phyloP scores from a whole-genome alignment of 1,139 yeast species.

The Pichia kudriavzevii region DNA sequence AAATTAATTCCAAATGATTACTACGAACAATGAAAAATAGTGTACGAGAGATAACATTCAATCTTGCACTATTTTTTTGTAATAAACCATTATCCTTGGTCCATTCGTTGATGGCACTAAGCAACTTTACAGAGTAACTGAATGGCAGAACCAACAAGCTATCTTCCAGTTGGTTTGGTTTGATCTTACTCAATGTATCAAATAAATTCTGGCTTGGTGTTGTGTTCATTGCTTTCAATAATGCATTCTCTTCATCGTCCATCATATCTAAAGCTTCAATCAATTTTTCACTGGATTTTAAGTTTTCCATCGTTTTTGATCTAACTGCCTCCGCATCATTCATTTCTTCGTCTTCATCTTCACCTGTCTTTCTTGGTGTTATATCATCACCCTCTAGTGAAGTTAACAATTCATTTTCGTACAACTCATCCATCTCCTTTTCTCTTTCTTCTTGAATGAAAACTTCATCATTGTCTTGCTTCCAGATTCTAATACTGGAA shows the following conservation, averaged over 20 bases:
- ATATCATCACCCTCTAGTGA: slow-evolving; percentile 47
- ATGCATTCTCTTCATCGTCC: slow-evolving; percentile 59
- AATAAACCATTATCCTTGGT: slow-evolving; percentile 40
- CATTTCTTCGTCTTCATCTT: slow-evolving; percentile 41
- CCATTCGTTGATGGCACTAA: slow-evolving; percentile 73
- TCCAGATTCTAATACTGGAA: slow-evolving; percentile 87
- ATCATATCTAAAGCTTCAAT: slow-evolving; percentile 92
- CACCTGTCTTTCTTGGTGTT: slow-evolving; percentile 31
- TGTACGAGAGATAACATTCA: slow-evolving; percentile 65
- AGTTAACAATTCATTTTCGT: slow-evolving; percentile 67
- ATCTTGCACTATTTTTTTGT: slow-evolving; percentile 37
- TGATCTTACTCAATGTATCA: slow-evolving; percentile 60
- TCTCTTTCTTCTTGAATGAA: slow-evolving; percentile 95
- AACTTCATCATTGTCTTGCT: slow-evolving; percentile 86
- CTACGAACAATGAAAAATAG: slow-evolving; percentile 64
- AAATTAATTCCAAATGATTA: slow-evolving; percentile 68
- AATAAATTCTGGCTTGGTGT: slow-evolving; percentile 75
- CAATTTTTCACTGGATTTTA: slow-evolving; percentile 89
- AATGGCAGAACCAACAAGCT: slow-evolving; percentile 87
- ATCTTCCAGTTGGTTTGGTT: slow-evolving; percentile 83
- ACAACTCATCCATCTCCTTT: slow-evolving; percentile 86
- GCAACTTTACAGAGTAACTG: slow-evolving; percentile 65
- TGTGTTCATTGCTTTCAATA: slow-evolving; percentile 62
- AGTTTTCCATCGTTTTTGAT: slow-evolving; percentile 81
- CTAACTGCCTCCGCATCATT: slow-evolving; percentile 61